Evolutionary conservation across 352 stramenopile genomes (phyloP).

Genomic region (Pseudoperonospora humuli): DNA sequence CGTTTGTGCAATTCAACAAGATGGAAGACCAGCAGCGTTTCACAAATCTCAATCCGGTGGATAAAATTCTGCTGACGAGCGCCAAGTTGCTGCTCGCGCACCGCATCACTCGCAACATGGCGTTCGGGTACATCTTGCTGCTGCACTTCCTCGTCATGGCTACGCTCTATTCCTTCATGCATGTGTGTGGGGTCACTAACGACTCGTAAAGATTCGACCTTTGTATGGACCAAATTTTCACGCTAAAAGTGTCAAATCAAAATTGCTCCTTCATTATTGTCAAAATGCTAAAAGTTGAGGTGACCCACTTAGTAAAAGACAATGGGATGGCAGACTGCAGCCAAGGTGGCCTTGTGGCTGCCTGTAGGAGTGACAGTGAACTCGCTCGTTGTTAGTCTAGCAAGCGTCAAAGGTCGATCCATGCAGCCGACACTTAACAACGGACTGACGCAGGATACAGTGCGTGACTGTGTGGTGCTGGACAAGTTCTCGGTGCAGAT

Average conservation of each 20-base stretch:
- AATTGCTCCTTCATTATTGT: too few relatives aligned
- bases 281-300: too few relatives aligned
- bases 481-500: constrained; percentile 83
- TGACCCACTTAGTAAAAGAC: too few relatives aligned
- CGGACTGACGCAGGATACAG: constrained; percentile 47
- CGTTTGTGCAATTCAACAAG: constrained; percentile 89
- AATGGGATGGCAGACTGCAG: constrained; percentile 44
- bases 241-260: too few relatives aligned
- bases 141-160: constrained; percentile 81
- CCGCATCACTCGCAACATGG: constrained; percentile 75
- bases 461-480: constrained; percentile 75
- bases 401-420: constrained; percentile 68
- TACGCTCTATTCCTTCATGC: constrained; percentile 85
- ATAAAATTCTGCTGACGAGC: constrained; percentile 87
- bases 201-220: too few relatives aligned
- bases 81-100: constrained; percentile 77
- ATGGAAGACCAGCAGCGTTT: constrained; percentile 85
- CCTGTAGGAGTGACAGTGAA: constrained; percentile 77
- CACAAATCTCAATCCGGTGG: constrained; percentile 84
- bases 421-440: constrained; percentile 82
- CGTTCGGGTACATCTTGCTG: constrained; percentile 78
- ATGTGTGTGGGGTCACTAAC: constrained; percentile 75
- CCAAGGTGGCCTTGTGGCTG: constrained; percentile 66
- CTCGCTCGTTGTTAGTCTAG: constrained; percentile 54
- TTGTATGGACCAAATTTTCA: too few relatives aligned